Evolutionary conservation across 1,139 yeast genomes (phyloP).

Genomic region (Petasospora rhodanensis): DNA sequence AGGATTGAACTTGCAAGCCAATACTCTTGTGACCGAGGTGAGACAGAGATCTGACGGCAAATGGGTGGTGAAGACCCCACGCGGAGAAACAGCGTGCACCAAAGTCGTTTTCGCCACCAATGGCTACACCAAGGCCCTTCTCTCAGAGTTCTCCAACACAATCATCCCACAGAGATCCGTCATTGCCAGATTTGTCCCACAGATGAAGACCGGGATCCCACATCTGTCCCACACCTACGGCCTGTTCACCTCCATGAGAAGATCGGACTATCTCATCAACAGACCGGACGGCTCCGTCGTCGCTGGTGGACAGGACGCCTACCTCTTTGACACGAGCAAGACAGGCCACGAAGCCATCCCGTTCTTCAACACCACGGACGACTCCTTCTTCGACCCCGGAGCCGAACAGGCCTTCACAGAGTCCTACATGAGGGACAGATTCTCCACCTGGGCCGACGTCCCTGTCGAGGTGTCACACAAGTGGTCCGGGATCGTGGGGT

Average conservation of each 20-base stretch:
- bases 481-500: slow-evolving; percentile 22
- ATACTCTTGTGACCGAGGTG: slow-evolving; percentile 33
- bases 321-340: slow-evolving; percentile 4
- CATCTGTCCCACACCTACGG: slow-evolving; percentile 22
- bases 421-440: slow-evolving; percentile 15
- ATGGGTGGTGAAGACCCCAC: slow-evolving; percentile 28
- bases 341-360: slow-evolving; percentile 8
- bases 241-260: slow-evolving; percentile 12
- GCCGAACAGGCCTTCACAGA: slow-evolving; percentile 8
- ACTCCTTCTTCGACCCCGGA: slow-evolving; percentile 11
- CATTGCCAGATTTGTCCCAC: slow-evolving; percentile 17
- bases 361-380: slow-evolving; percentile 16
- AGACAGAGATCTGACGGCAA: slow-evolving; percentile 18
- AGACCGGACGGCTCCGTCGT: slow-evolving; percentile 21
- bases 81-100: slow-evolving; percentile 30
- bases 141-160: slow-evolving; percentile 16
- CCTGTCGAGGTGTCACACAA: slow-evolving; percentile 11
- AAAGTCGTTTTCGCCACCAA: slow-evolving; percentile 40
- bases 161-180: slow-evolving; percentile 20
- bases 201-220: slow-evolving; percentile 14
- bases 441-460: slow-evolving; percentile 18
- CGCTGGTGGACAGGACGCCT: slow-evolving; percentile 18
- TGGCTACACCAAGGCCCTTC: slow-evolving; percentile 34
- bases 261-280: slow-evolving; percentile 19
- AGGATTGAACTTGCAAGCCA: slow-evolving; percentile 37